Evolutionary conservation across 192 early-diverging fungal species (phyloP).

Genomic region (Spizellomyces sp.): DNA sequence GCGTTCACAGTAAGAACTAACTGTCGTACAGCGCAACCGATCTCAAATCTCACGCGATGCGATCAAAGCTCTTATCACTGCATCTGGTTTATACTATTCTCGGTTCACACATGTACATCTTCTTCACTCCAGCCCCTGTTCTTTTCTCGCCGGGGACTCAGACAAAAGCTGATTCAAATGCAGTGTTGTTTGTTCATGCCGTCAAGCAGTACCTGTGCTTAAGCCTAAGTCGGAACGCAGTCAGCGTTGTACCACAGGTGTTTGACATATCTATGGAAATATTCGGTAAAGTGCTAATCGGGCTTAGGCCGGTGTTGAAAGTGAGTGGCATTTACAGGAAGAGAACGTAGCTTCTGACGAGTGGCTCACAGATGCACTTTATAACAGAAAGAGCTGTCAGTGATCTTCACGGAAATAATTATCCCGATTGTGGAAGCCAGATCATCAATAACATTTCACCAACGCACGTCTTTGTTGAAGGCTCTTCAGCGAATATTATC

Average conservation of each 20-base stretch:
- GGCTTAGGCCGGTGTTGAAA: constrained; percentile 73
- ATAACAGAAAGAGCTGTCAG: constrained; percentile 77
- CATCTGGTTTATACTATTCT: constrained; percentile 77
- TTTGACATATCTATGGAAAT: constrained; percentile 84
- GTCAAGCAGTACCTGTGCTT: constrained; percentile 87
- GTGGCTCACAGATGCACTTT: constrained; percentile 7
- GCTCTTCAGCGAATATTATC: constrained; percentile 66
- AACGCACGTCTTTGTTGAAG: constrained; percentile 75
- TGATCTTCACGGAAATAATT: constrained; percentile 87
- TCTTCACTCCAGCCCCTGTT: constrained; percentile 58
- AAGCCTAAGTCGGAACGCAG: constrained; percentile 79
- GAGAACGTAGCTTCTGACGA: constrained; percentile 1
- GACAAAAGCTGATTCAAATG: constrained; percentile 34
- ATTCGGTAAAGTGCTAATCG: constrained; percentile 74
- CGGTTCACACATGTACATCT: constrained; percentile 73
- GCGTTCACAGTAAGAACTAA: neutral
- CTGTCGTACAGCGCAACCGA: constrained; percentile 62
- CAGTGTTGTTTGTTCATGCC: constrained; percentile 75
- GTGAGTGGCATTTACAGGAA: constrained; percentile 26
- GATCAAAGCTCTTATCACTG: constrained; percentile 82
- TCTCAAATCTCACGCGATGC: constrained; percentile 76
- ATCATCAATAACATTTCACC: constrained; percentile 60
- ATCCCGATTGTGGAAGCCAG: constrained; percentile 86
- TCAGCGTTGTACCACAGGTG: constrained; percentile 73
- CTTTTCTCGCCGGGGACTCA: constrained; percentile 42